Base-by-base conservation (phyloP, 257 asterid species). In the Solanum pimpinellifolium region DNA sequence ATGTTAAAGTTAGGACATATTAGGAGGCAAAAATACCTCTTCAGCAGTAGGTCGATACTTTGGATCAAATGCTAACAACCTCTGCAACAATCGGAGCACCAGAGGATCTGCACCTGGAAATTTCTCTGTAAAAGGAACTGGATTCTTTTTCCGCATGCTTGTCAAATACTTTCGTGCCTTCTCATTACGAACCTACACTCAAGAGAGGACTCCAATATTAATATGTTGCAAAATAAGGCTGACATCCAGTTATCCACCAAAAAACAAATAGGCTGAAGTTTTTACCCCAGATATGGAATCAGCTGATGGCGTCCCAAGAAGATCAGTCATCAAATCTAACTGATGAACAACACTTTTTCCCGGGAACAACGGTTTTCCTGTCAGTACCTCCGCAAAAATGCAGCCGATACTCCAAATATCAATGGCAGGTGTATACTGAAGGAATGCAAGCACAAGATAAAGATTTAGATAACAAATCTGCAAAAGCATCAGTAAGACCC, bases 351-450 rank as follows among this genome's bases (percentile, higher is more conserved):
- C 94, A 88, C 98, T 96, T 91, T 96, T 96, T 66, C 99, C 98
- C 7, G 98, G 99, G 90, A 96, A 96, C 90, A 96, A 85, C n/a
- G 99, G 99, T 88, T 89, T 96, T 88, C 99, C 98, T 7, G 93
- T 87, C 91, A 95, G 84, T 72, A 96, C 95, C 92, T 96, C 98
- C 0, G 96, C 99, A 83, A 94, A 96, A 86, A 96, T 96, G 88
- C 99, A 96, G 88, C 99, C 98, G 86, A 93, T 92, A 88, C 99
- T 91, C 98, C 98, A 96, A 83, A 94, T 93, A 87, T 96, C 99
- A 77, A 96, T 95, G n/a, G 98, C 99, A 84, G 98, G 96, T 35
- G 98, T 96, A 90, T 96, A 96, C 99, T 95, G 98, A 94, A 95
- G 83, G 33, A 77, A 5, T 23, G 62, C 39, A 72, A 86, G 83